Conservation (phyloP, 2,329 filamentous ascomycete species). For the Rutstroemia sp. region DNA sequence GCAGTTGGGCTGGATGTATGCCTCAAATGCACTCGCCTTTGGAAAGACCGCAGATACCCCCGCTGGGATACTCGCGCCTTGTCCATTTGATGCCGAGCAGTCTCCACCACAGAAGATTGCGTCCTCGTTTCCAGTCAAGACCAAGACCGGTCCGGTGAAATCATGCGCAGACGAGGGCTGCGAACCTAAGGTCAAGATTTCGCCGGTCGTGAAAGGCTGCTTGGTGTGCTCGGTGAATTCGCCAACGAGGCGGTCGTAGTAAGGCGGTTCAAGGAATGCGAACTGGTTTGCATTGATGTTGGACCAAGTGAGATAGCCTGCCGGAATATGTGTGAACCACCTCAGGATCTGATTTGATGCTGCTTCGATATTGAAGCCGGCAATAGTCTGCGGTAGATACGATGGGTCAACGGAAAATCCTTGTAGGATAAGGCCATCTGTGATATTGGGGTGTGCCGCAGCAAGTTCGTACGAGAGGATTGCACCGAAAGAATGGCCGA, state of each 20-base stretch:
- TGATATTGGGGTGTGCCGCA: not conserved
- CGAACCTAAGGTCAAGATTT: not conserved
- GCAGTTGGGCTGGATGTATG: not conserved
- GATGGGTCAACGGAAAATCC: not conserved
- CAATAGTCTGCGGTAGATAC: not conserved
- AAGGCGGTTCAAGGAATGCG: not conserved
- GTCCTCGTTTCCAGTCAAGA: not conserved
- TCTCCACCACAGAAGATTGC: not conserved
- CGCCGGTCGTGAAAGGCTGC: not conserved
- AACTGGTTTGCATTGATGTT: constrained; percentile 3
- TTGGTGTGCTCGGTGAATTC: not conserved
- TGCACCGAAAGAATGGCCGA: constrained; percentile 6
- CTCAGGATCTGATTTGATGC: not conserved
- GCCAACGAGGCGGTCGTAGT: not conserved
- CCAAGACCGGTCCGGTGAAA: not conserved
- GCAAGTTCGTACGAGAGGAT: constrained; percentile 2
- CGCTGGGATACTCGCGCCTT: not conserved
- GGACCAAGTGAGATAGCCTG: constrained; percentile 5
- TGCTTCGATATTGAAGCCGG: not conserved
- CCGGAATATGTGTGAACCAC: not conserved
- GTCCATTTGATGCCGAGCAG: not conserved
- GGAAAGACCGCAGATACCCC: not conserved
- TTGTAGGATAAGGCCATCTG: constrained; percentile 7
- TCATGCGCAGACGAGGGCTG: not conserved
- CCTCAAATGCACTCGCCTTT: not conserved